These are phyloP conservation scores for Fusarium sp. DNA, from an alignment of 2,329 filamentous ascomycete species.

Conservation along the genomic window DNA sequence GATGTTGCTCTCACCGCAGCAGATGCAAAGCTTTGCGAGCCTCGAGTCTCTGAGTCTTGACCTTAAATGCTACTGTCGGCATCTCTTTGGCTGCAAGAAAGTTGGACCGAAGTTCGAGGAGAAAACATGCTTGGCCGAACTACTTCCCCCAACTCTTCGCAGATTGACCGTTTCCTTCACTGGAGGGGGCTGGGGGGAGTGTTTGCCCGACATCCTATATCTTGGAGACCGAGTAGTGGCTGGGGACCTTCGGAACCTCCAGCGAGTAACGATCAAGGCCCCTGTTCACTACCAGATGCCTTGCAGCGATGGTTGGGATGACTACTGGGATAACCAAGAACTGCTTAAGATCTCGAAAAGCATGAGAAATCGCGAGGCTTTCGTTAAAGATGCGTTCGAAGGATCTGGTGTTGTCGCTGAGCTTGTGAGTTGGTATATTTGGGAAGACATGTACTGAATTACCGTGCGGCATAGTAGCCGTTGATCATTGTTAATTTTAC, in stretches of 20 bases:
- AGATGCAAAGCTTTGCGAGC: background rate
- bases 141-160: background rate
- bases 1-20: background rate
- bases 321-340: background rate
- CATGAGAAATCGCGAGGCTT: fast-evolving
- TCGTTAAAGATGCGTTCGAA: background rate
- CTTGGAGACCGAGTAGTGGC: background rate
- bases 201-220: background rate
- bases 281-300: background rate
- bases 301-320: background rate
- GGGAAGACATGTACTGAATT: background rate
- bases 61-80: background rate
- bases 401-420: background rate
- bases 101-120: background rate
- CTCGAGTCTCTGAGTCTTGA: background rate
- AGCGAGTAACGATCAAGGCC: background rate
- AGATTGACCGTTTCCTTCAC: background rate
- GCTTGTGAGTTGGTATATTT: background rate
- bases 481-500: too few relatives aligned
- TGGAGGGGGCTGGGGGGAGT: fast-evolving
- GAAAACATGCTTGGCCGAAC: background rate
- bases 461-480: too few relatives aligned
- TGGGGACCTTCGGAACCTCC: background rate
- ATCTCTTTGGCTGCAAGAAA: background rate
- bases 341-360: background rate